Evolutionary conservation across 2,329 filamentous ascomycete species (phyloP), one percentile per base, ranked within the genome.

Genomic region (Neodidymelliopsis sp.): DNA sequence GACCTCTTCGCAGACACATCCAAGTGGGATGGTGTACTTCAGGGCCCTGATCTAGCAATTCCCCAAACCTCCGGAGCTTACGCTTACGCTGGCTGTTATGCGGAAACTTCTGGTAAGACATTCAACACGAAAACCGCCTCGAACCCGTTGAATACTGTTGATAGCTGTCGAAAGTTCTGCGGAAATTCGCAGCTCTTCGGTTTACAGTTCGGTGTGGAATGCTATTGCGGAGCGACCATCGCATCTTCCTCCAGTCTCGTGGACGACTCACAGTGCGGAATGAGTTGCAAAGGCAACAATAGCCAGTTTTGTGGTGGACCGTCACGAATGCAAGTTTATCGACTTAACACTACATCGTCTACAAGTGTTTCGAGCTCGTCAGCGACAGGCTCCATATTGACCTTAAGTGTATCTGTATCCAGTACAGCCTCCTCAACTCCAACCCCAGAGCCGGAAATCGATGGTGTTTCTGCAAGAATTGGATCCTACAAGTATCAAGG

Each of bases 1-100:
- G 84, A 63, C 11, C 43, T 83, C 77, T 66, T 56, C 39, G 60
- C 19, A 53, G 59, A 60, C 34, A 43, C 36, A 1, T 49, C 38
- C 0, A 53, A 48, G 12, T 68, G 65, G 46, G 41, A 60, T 28
- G 60, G 58, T 9, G 55, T 59, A 22, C 57, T 52, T 4, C 60
- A 53, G 6, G 57, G 54, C 6, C 51, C 59, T n/a, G 59, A 57
- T 15, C 44, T 62, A 6, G 33, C 49, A 4, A 48, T 63, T 9
- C 51, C 54, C 6, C 48, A 46, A 13, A 47, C 27, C 13, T 49
- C 56, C n/a, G 56, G 49, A 8, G 22, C 20, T 6, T 62, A 60
- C 46, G 44, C 25, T 7, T 59, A 51, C 25, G 19, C 45, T 8
- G 44, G 44, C 4, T 58, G 59, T 43, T 62, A 51, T 11, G 42